phyloP scores from a whole-genome alignment of 495 filamentous ascomycete genomes.

The Trichoderma gamsii region DNA sequence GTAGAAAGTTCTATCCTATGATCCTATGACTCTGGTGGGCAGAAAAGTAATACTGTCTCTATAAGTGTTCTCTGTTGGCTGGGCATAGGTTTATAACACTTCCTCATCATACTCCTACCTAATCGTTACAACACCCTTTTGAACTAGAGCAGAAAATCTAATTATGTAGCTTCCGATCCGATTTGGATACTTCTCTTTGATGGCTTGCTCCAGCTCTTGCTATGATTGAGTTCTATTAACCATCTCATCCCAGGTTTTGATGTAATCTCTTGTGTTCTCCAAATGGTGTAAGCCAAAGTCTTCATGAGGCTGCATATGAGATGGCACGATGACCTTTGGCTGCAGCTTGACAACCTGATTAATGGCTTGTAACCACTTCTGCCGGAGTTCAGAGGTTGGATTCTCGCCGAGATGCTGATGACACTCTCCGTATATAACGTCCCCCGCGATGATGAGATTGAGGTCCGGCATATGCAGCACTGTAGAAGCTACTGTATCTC shows the following conservation, averaged over 20 bases:
- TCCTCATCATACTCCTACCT: too few relatives aligned
- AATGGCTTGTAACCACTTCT: conserved; percentile 31
- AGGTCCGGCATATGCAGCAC: conserved; percentile 29
- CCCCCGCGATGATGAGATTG: conserved; percentile 27
- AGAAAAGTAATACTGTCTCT: too few relatives aligned
- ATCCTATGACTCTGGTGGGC: too few relatives aligned
- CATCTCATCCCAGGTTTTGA: not conserved
- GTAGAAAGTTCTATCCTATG: too few relatives aligned
- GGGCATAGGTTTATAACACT: too few relatives aligned
- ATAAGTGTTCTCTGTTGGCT: too few relatives aligned
- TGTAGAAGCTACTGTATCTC: conserved; percentile 30
- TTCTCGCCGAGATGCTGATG: conserved; percentile 33
- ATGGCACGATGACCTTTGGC: conserved; percentile 29
- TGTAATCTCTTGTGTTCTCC: not conserved
- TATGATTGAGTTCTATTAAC: not conserved
- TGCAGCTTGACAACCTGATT: conserved; percentile 28
- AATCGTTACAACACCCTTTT: too few relatives aligned
- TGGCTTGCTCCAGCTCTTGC: not conserved
- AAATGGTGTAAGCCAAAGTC: not conserved
- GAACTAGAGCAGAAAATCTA: too few relatives aligned
- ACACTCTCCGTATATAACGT: conserved; percentile 34
- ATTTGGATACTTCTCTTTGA: not conserved
- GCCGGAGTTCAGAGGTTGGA: conserved; percentile 21
- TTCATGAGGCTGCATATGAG: conserved; percentile 22
- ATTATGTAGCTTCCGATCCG: not conserved